These are phyloP conservation scores for Phytophthora quininea DNA, from an alignment of 352 stramenopile genomes.

Conservation along the genomic window DNA sequence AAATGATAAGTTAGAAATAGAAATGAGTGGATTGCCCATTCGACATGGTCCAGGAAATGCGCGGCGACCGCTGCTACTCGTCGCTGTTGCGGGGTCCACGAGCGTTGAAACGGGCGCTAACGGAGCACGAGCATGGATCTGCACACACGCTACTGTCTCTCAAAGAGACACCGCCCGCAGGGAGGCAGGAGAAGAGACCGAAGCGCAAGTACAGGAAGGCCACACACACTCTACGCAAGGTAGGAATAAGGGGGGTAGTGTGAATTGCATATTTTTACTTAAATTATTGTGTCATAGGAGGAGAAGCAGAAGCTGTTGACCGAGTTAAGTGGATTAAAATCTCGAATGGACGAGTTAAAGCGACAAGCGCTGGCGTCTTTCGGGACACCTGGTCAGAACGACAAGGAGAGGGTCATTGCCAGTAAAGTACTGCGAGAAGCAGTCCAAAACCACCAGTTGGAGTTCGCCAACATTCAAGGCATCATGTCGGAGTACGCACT, in stretches of 20 bases:
- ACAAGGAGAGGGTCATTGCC: conserved; percentile 33
- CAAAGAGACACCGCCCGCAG: conserved; percentile 13
- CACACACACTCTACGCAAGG: conserved; percentile 45
- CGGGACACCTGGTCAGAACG: conserved; percentile 25
- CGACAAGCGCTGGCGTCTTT: conserved; percentile 28
- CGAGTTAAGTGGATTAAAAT: conserved; percentile 25
- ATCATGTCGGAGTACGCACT: conserved; percentile 52
- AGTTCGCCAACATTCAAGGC: conserved; percentile 44
- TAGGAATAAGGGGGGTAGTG: not conserved
- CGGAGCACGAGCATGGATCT: conserved; percentile 18
- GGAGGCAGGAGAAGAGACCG: conserved; percentile 11
- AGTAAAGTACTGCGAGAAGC: conserved; percentile 42
- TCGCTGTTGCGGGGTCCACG: too few species aligned
- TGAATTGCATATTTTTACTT: not conserved
- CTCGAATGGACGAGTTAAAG: conserved; percentile 33
- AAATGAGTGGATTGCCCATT: too few species aligned
- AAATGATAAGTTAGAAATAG: too few species aligned
- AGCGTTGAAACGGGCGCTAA: not conserved
- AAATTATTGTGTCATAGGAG: conserved; percentile 16
- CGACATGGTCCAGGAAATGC: too few species aligned
- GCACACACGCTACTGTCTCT: conserved; percentile 30
- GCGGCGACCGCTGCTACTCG: too few species aligned
- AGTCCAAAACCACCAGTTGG: conserved; percentile 40
- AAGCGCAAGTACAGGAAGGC: conserved; percentile 41
- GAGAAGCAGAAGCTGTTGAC: conserved; percentile 38